phyloP scores from a whole-genome alignment of 2,329 filamentous ascomycete species.

The Verticillium dahliae region DNA sequence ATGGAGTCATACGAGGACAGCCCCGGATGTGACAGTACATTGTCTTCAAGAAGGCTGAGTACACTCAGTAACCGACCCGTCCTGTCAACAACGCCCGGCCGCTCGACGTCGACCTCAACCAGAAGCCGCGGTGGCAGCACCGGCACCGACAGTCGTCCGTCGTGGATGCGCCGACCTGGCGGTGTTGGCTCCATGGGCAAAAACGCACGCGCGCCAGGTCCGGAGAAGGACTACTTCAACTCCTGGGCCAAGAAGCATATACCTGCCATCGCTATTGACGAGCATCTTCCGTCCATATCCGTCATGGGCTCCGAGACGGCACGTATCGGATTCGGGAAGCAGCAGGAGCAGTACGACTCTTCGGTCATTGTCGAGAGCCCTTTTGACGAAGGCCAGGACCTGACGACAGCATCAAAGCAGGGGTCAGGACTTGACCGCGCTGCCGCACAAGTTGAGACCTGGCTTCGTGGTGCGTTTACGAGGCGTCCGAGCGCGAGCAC shows the following conservation, averaged over 20 bases:
- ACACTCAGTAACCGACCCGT: constrained; percentile 27
- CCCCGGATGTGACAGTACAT: constrained; percentile 6
- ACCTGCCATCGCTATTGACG: constrained; percentile 68
- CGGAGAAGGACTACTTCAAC: constrained; percentile 78
- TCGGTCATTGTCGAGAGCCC: constrained; percentile 41
- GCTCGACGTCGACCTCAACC: constrained; percentile 24
- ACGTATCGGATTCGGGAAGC: constrained; percentile 43
- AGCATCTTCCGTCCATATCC: constrained; percentile 57
- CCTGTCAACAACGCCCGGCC: constrained; percentile 16
- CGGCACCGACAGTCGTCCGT: constrained; percentile 33
- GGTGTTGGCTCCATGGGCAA: constrained; percentile 78
- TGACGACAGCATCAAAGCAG: constrained; percentile 33
- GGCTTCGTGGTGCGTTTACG: constrained; percentile 76
- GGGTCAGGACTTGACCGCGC: constrained; percentile 68
- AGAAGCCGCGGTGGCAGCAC: constrained; percentile 31
- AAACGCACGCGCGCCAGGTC: constrained; percentile 67
- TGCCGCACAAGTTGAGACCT: constrained; percentile 81
- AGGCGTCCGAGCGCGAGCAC: constrained; percentile 46
- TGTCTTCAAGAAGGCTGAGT: constrained; percentile 35
- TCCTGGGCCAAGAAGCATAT: constrained; percentile 78
- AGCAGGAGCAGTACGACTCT: neutral
- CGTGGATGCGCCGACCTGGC: constrained; percentile 74
- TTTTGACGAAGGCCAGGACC: constrained; percentile 39
- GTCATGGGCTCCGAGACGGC: constrained; percentile 56
- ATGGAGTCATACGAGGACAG: constrained; percentile 4